These are phyloP conservation scores for Typha latifolia DNA, from an alignment of 176 grass and related monocot genomes.

Conservation along the genomic window DNA sequence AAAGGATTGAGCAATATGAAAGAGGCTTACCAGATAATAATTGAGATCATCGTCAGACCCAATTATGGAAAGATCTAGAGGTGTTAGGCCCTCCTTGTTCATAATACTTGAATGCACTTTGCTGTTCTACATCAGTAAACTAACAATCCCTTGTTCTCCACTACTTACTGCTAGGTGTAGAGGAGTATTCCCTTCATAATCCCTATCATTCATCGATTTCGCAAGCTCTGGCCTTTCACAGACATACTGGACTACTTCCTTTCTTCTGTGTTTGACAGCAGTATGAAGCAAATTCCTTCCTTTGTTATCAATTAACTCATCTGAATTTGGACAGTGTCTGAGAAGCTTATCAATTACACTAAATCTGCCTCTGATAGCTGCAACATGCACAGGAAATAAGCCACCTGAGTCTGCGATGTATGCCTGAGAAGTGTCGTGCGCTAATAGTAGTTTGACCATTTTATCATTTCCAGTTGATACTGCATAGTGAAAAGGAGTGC, in stretches of 20 bases:
- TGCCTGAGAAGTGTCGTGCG: not conserved
- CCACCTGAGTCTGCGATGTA: not conserved
- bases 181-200: slow-evolving; percentile 62
- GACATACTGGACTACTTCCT: slow-evolving; percentile 39
- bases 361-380: not conserved
- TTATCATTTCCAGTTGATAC: not conserved
- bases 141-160: slow-evolving; percentile 40
- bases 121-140: slow-evolving; percentile 38
- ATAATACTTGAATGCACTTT: slow-evolving; percentile 35
- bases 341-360: slow-evolving; percentile 36
- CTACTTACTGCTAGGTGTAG: slow-evolving; percentile 52
- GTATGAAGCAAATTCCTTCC: slow-evolving; percentile 64
- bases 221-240: slow-evolving; percentile 24
- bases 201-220: slow-evolving; percentile 53
- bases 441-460: not conserved
- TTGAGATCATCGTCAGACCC: not conserved
- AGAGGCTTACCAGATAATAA: not conserved
- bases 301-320: slow-evolving; percentile 60
- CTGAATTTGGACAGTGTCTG: slow-evolving; percentile 37
- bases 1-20: too few species aligned
- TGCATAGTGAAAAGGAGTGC: slow-evolving; percentile 5
- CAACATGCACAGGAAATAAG: not conserved
- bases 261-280: slow-evolving; percentile 38
- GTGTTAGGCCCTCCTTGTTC: slow-evolving; percentile 51
- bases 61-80: slow-evolving; percentile 53